Percentiles rank a stretch among this genome's conserved stretches.
These are phyloP conservation scores for Mycena olivaceomarginata DNA, from an alignment of 768 basidiomycete species.

Conservation along the genomic window DNA sequence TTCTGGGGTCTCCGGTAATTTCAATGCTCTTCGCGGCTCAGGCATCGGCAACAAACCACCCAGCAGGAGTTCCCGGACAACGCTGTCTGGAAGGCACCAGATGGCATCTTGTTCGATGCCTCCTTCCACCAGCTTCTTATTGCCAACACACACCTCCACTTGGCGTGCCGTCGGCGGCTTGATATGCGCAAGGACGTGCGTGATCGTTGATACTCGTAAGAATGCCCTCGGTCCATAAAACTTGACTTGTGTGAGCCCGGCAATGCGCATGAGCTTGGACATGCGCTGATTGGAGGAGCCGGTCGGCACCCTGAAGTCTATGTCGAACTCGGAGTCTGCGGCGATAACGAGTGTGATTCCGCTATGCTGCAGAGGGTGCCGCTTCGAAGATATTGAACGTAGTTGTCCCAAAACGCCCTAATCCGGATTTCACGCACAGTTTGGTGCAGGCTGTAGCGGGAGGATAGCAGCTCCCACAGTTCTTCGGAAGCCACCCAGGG, in stretches of 20 bases:
- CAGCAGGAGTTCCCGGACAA: background rate
- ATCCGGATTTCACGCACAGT: constrained; percentile 22
- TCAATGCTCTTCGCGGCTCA: background rate
- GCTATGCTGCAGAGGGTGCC: background rate
- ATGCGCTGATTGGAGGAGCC: no score
- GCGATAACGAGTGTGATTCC: background rate
- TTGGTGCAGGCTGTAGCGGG: constrained; percentile 13
- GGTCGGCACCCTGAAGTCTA: no score
- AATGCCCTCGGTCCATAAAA: background rate
- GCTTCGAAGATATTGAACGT: background rate
- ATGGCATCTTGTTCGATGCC: background rate
- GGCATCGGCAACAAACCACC: background rate
- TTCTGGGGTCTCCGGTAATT: no score
- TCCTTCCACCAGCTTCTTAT: background rate
- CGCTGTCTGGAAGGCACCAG: background rate
- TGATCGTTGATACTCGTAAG: background rate
- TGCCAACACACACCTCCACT: constrained; percentile 1
- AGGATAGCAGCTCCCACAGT: constrained; percentile 4
- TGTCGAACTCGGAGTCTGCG: background rate
- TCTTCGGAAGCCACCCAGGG: background rate
- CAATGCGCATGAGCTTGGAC: background rate
- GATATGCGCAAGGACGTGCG: background rate
- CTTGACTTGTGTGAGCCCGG: constrained; percentile 11
- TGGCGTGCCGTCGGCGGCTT: background rate
- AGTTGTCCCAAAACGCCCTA: background rate